Conservation (phyloP, 1,284 basidiomycete genomes). For the Thelephora terrestris region DNA sequence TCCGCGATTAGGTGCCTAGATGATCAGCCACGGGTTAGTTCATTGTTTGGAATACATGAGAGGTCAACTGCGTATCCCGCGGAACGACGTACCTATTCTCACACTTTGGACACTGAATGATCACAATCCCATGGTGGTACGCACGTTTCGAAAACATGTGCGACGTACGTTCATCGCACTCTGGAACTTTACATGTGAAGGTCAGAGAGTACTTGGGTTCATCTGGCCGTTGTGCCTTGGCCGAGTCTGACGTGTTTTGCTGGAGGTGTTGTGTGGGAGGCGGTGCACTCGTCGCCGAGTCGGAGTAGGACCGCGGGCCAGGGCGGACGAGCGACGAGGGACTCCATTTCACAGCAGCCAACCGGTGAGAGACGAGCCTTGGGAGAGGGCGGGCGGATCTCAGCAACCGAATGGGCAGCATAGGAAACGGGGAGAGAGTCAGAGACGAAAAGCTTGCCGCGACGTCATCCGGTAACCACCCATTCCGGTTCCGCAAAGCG, state of each 20-base stretch:
- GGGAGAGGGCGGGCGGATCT: not conserved
- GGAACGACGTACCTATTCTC: conserved; percentile 62
- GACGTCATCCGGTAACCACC: no score
- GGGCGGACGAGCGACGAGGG: not conserved
- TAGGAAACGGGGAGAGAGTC: no score
- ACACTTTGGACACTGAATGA: conserved; percentile 89
- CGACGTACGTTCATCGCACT: conserved; percentile 75
- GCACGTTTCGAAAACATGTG: conserved; percentile 83
- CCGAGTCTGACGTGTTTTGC: not conserved
- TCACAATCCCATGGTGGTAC: conserved; percentile 84
- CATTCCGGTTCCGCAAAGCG: no score
- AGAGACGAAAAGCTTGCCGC: no score
- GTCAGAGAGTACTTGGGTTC: conserved; percentile 65
- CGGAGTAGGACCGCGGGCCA: conserved; percentile 1
- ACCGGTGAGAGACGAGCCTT: not conserved
- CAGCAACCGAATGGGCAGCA: no score
- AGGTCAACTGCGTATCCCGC: not conserved
- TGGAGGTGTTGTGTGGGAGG: not conserved
- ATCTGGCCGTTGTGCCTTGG: conserved; percentile 10
- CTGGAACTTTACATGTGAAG: conserved; percentile 80
- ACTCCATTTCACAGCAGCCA: not conserved
- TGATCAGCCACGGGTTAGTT: conserved; percentile 2
- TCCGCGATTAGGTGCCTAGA: conserved; percentile 81
- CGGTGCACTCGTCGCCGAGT: conserved; percentile 1
- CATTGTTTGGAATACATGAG: conserved; percentile 1